These are phyloP conservation scores for Bruguiera gymnorhiza DNA, from an alignment of 345 rosid genomes.

Conservation along the genomic window DNA sequence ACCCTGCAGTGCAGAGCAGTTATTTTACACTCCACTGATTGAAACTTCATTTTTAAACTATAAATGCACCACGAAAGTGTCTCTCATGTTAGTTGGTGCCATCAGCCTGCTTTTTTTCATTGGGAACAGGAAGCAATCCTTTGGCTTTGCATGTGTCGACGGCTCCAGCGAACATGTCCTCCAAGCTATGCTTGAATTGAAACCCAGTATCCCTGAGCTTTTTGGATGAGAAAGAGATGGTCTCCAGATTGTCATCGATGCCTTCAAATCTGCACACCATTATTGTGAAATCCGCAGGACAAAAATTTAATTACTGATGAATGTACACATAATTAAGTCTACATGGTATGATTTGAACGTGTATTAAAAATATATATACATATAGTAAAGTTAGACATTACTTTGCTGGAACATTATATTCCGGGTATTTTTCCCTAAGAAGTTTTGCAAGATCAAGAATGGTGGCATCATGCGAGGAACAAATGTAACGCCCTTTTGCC, in stretches of 20 bases:
- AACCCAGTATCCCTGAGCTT: conserved; percentile 72
- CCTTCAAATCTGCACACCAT: conserved; percentile 40
- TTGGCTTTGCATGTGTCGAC: conserved; percentile 46
- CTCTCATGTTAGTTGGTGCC: neutral
- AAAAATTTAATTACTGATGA: too few relatives aligned
- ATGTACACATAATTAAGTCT: too few relatives aligned
- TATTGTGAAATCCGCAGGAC: too few relatives aligned
- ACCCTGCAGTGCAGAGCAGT: too few relatives aligned
- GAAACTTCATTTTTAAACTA: neutral
- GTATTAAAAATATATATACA: neutral
- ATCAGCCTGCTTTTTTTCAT: neutral
- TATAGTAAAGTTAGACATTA: conserved; percentile 20
- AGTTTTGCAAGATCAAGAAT: conserved; percentile 50
- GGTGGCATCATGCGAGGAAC: conserved; percentile 63
- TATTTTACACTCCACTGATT: too few relatives aligned
- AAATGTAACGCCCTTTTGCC: conserved; percentile 81
- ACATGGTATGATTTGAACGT: conserved; percentile 6
- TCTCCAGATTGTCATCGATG: conserved; percentile 48
- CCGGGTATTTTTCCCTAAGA: conserved; percentile 57
- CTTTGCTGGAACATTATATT: conserved; percentile 58
- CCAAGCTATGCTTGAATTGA: conserved; percentile 64
- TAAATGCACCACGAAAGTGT: neutral
- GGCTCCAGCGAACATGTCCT: conserved; percentile 68
- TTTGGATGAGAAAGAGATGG: conserved; percentile 47
- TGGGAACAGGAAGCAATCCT: conserved; percentile 47